phyloP scores from a whole-genome alignment of 1,139 yeast species.

The Hyphopichia wangnamkhiaoensis region DNA sequence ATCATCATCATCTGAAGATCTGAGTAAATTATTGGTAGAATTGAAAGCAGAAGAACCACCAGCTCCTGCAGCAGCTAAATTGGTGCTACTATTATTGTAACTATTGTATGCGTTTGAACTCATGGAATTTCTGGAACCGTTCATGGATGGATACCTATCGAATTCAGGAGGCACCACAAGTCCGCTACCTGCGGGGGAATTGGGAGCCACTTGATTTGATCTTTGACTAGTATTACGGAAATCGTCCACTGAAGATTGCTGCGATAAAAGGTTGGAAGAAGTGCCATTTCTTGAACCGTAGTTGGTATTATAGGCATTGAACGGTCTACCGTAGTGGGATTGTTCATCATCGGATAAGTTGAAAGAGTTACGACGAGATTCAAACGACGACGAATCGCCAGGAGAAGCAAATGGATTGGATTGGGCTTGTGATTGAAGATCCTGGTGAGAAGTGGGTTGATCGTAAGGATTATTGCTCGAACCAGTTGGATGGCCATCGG shows the following conservation, averaged over 20 bases:
- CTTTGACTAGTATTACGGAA: conserved; percentile 4
- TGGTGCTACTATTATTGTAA: conserved; percentile 1
- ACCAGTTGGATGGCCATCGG: neutral
- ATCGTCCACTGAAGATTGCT: conserved; percentile 27
- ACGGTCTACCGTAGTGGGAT: conserved; percentile 38
- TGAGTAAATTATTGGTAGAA: conserved; percentile 3
- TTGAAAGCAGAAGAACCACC: neutral
- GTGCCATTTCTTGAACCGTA: conserved; percentile 47
- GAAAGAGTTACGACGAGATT: conserved; percentile 23
- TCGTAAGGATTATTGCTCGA: conserved; percentile 2
- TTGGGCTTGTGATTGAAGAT: conserved; percentile 3
- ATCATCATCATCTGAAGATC: conserved; percentile 12
- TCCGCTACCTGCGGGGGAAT: conserved; percentile 2
- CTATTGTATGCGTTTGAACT: conserved; percentile 2
- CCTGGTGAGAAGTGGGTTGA: conserved; percentile 3
- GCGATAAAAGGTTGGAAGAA: conserved; percentile 38
- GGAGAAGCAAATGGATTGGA: conserved; percentile 32
- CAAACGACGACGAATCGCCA: conserved; percentile 25
- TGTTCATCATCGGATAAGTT: conserved; percentile 23
- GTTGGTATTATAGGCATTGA: conserved; percentile 41
- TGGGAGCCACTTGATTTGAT: conserved; percentile 1
- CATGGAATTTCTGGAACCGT: conserved; percentile 26
- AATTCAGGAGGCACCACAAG: conserved; percentile 35
- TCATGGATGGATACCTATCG: conserved; percentile 47
- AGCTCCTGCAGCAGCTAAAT: conserved; percentile 5